Percentiles rank a stretch among this genome's conserved stretches.
Conservation (phyloP, 2,329 filamentous ascomycete genomes). For the Lasiodiplodia sp. region DNA sequence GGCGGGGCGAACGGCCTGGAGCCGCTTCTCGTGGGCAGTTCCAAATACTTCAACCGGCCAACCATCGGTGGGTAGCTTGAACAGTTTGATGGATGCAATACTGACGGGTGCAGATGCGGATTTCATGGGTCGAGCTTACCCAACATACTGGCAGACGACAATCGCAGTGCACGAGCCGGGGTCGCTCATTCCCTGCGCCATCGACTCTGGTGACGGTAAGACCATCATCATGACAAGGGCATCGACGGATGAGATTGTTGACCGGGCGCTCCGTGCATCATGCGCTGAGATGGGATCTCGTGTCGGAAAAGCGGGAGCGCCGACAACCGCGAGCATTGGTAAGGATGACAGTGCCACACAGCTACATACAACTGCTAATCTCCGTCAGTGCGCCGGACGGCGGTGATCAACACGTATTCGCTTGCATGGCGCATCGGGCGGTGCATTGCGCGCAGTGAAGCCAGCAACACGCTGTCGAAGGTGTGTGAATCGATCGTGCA, state of each 20-base stretch:
- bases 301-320: slow-evolving; percentile 51
- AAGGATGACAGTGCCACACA: background rate
- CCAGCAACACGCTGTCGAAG: slow-evolving; percentile 51
- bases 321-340: slow-evolving; percentile 45
- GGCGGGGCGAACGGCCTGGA: slow-evolving; percentile 54
- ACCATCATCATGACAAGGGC: slow-evolving; percentile 32
- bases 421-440: slow-evolving; percentile 64
- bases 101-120: slow-evolving; percentile 25
- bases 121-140: slow-evolving; percentile 27
- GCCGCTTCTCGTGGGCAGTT: slow-evolving; percentile 36
- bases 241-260: slow-evolving; percentile 31
- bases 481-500: slow-evolving; percentile 51
- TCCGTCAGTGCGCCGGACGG: slow-evolving; percentile 34
- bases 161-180: slow-evolving; percentile 26
- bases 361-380: slow-evolving; percentile 26
- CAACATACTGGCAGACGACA: slow-evolving; percentile 29
- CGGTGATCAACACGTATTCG: slow-evolving; percentile 52
- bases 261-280: slow-evolving; percentile 32
- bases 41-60: slow-evolving; percentile 36
- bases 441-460: slow-evolving; percentile 61
- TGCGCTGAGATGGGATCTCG: slow-evolving; percentile 29
- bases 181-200: slow-evolving; percentile 25
- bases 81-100: slow-evolving; percentile 4
- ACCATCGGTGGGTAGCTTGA: slow-evolving; percentile 18
- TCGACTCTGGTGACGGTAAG: slow-evolving; percentile 29